A percentile compares a stretch with the other conserved stretches of the same genome.
These are phyloP conservation scores for Tolypocladium paradoxum DNA, from an alignment of 2,329 filamentous ascomycete genomes.

Conservation along the genomic window DNA sequence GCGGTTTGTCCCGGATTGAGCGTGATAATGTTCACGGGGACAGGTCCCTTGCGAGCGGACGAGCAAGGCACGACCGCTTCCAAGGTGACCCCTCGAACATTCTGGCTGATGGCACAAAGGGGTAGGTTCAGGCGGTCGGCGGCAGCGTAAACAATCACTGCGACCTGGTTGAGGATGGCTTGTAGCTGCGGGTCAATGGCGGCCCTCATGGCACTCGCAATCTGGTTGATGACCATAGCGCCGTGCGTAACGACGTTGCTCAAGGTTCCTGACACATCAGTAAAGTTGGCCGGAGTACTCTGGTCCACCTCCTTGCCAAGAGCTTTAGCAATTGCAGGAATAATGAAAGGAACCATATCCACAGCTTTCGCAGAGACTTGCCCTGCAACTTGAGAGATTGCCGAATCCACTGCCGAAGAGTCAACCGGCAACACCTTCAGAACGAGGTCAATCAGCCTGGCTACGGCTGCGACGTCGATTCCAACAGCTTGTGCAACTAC, in stretches of 20 bases:
- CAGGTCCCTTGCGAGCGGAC: not conserved
- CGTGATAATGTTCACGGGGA: constrained; percentile 1
- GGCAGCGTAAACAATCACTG: constrained; percentile 8
- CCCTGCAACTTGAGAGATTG: constrained; percentile 7
- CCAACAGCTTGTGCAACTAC: constrained; percentile 9
- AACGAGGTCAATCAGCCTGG: constrained; percentile 11
- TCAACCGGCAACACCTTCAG: constrained; percentile 10
- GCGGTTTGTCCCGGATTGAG: not conserved
- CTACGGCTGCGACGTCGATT: constrained; percentile 8
- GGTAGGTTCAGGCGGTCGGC: constrained; percentile 7
- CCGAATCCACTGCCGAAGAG: constrained; percentile 5
- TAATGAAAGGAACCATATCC: constrained; percentile 9
- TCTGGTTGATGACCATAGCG: constrained; percentile 10
- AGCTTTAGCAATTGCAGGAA: constrained; percentile 11
- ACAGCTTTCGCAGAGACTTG: constrained; percentile 5
- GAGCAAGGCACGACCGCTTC: constrained; percentile 10
- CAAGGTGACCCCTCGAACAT: constrained; percentile 2
- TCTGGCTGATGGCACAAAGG: constrained; percentile 10
- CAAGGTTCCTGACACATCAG: constrained; percentile 5
- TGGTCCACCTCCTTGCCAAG: constrained; percentile 5
- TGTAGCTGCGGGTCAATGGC: constrained; percentile 5
- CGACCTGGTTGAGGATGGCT: constrained; percentile 11
- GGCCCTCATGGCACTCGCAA: constrained; percentile 4
- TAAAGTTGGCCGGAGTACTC: not conserved
- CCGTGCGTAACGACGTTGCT: constrained; percentile 9